Evolutionary conservation across 768 basidiomycete genomes (phyloP), one percentile per base, ranked within the genome.

Genomic region (Hydnomerulius pinastri): DNA sequence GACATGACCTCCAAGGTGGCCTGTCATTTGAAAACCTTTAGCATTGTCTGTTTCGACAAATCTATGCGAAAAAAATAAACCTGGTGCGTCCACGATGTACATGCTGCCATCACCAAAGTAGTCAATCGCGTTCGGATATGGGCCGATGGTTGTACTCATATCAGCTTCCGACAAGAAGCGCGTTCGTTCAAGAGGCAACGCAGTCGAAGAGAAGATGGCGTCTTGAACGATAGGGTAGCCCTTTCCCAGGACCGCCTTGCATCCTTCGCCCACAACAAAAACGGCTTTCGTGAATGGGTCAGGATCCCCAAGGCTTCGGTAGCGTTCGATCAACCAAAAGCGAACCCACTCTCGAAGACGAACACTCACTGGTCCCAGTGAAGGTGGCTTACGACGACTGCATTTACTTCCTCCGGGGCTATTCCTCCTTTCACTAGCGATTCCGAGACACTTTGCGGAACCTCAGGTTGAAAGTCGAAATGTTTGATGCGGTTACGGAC

Each of bases 101-200:
- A 82, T 59, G 55, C 77, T 80, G 6, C 82, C 83, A 53, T 86
- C 83, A n/a, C 73, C 73, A 55, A 77, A 82, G 57, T 73, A 77
- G 65, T 85, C 81, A 17, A 76, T 56, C 5, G 78, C 77, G 37
- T 53, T 58, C 23, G 78, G 77, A 59, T 80, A 82, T 2, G 78
- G 78, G 0, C 79, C 80, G 36, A 83, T 60, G 24, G 77, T 65
- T 27, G 59, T 60, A 37, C 38, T 50, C 64, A 74, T 70, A 1
- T 69, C 71, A 4, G 56, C 48, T 30, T 61, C 48, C 18, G 58
- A 52, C n/a, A 79, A 51, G 56, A 73, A 79, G 13, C 49, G 52
- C 4, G 73, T 75, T 17, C 77, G 71, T 4, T 64, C 72, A 2
- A 55, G 23, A 1, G 77, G 76, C n/a, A 12, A 78, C 63, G 13